Conservation (phyloP, 495 filamentous ascomycete genomes). For the Cryomyces minteri region DNA sequence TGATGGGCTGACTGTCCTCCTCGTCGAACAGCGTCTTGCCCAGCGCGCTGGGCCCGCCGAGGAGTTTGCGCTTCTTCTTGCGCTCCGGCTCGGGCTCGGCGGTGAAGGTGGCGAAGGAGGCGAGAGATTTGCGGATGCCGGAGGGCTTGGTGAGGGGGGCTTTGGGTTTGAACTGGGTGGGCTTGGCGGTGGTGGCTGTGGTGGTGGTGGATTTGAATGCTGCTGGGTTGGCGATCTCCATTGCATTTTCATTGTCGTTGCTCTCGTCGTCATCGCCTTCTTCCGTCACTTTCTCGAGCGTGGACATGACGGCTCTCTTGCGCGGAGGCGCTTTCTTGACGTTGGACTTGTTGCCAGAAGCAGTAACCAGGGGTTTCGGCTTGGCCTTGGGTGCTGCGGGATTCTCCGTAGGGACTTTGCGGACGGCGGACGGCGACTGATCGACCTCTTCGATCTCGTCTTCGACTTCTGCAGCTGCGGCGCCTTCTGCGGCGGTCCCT, state of each 20-base stretch:
- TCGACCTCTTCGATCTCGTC: constrained; percentile 11
- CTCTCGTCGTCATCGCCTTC: constrained; percentile 19
- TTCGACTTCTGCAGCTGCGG: constrained; percentile 8
- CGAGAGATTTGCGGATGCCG: constrained; percentile 18
- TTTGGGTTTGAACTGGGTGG: not conserved
- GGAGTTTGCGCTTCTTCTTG: constrained; percentile 58
- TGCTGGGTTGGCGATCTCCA: too few species aligned
- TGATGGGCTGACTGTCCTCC: constrained; percentile 39
- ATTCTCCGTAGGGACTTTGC: constrained; percentile 18
- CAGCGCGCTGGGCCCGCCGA: constrained; percentile 34
- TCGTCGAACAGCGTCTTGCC: constrained; percentile 60
- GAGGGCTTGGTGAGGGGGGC: constrained; percentile 4
- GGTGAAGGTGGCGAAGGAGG: constrained; percentile 18
- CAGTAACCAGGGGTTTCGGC: constrained; percentile 12
- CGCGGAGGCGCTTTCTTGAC: not conserved
- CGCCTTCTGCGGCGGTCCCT: too few species aligned
- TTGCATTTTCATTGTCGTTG: not conserved
- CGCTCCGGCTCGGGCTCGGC: constrained; percentile 31
- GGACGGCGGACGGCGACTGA: constrained; percentile 8
- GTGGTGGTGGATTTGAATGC: constrained; percentile 7
- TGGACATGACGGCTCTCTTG: not conserved
- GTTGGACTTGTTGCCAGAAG: constrained; percentile 7
- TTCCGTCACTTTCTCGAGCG: constrained; percentile 33
- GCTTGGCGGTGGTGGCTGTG: constrained; percentile 4
- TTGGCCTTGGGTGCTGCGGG: constrained; percentile 11